A percentile compares a stretch with the other conserved stretches of the same genome.
These are phyloP conservation scores for Hypoxylon cercidicola DNA, from an alignment of 495 filamentous ascomycete species.

Conservation along the genomic window DNA sequence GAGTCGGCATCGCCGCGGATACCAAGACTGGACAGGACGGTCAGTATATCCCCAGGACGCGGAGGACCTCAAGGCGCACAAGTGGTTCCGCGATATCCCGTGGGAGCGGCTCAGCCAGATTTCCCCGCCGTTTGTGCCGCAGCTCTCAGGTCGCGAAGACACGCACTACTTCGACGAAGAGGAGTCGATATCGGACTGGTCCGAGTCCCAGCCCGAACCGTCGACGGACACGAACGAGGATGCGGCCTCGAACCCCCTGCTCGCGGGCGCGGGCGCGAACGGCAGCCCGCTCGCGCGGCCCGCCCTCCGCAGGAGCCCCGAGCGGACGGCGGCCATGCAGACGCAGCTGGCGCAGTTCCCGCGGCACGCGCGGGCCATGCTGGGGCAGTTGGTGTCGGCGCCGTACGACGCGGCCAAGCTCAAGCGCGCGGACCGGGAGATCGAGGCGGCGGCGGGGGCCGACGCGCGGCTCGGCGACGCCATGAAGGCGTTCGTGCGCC, in stretches of 20 bases:
- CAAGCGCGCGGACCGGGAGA: conserved; percentile 57
- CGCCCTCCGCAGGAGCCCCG: conserved; percentile 25
- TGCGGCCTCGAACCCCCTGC: conserved; percentile 30
- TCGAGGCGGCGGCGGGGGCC: conserved; percentile 46
- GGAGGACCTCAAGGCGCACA: conserved; percentile 80
- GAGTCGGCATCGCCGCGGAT: conserved; percentile 22
- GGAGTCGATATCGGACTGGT: conserved; percentile 69
- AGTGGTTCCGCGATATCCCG: conserved; percentile 73
- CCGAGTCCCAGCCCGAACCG: conserved; percentile 46
- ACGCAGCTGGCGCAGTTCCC: conserved; percentile 49
- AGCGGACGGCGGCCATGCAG: conserved; percentile 43
- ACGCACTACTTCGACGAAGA: conserved; percentile 92
- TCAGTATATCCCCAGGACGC: conserved; percentile 84
- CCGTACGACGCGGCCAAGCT: conserved; percentile 57
- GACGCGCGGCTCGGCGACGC: conserved; percentile 45
- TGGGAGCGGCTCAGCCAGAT: conserved; percentile 76
- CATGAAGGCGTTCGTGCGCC: conserved; percentile 52
- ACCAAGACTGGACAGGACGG: conserved; percentile 53
- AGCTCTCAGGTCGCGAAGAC: conserved; percentile 75
- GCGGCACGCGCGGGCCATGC: conserved; percentile 51
- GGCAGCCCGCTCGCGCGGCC: conserved; percentile 3
- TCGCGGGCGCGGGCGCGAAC: conserved; percentile 21
- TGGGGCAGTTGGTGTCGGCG: conserved; percentile 51
- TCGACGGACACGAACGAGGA: conserved; percentile 28
- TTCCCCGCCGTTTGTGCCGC: conserved; percentile 80